Percentiles rank a stretch among this genome's conserved stretches.
Conservation (phyloP, 306 rosid species). For the Sophora flavescens region DNA sequence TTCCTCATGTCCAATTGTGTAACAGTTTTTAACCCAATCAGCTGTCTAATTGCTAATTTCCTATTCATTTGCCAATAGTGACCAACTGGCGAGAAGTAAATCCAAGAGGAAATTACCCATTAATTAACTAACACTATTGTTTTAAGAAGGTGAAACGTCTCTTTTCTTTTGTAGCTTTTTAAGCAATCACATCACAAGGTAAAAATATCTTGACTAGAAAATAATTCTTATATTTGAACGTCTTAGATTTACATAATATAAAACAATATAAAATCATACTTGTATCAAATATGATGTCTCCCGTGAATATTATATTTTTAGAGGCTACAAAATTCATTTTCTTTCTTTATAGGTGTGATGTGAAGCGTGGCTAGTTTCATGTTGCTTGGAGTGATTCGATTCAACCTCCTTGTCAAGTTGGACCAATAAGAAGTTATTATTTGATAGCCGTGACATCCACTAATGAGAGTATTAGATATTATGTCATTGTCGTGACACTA, state of each 20-base stretch:
- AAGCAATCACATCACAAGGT: background rate
- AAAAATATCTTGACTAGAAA: conserved; percentile 26
- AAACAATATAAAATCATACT: too few relatives aligned
- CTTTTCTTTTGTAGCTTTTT: background rate
- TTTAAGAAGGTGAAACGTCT: background rate
- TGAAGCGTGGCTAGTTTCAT: background rate
- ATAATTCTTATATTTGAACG: too few relatives aligned
- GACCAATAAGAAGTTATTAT: conserved; percentile 2
- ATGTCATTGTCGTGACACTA: background rate
- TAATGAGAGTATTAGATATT: background rate
- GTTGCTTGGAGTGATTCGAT: conserved; percentile 16
- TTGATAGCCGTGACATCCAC: background rate
- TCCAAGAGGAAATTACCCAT: too few relatives aligned
- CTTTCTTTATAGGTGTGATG: background rate
- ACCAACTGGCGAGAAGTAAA: background rate
- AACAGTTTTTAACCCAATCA: background rate
- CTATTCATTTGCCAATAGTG: background rate
- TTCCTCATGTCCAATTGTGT: background rate
- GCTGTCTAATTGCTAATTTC: background rate
- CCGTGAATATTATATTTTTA: too few relatives aligned
- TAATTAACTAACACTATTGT: background rate
- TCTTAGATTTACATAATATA: too few relatives aligned
- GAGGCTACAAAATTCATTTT: too few relatives aligned
- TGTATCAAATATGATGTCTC: too few relatives aligned
- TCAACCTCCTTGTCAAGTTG: background rate